Evolutionary conservation across 495 filamentous ascomycete species (phyloP), one percentile per base, ranked within the genome.

Genomic region (Aspergillus carlsbadensis): DNA sequence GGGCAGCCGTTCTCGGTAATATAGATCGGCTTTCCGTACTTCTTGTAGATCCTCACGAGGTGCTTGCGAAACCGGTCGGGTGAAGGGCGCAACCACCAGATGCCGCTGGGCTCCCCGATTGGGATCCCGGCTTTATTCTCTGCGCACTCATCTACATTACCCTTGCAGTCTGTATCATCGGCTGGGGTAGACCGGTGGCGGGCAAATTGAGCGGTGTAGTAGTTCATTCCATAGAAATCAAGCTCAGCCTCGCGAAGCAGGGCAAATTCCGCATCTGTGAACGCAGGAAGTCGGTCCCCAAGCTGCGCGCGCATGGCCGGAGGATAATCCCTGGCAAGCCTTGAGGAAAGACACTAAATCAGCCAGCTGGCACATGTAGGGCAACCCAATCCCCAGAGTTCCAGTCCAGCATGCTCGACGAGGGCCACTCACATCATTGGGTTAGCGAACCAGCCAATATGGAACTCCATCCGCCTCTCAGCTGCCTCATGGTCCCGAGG

Each of bases 221-320:
- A 84, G 77, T 89, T 88, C 85, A 88, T 87, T 57, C 86, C 85
- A 68, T 89, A 88, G 68, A 88, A 89, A 60, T 78, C 82, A 0
- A 17, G 37, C 10, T 53, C 84, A 79, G 62, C 83, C 6, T 59
- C 34, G 0, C 48, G 76, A 35, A 89, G 79, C 13, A 87, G 73
- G 2, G 75, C 78, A 2, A 75, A 58, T 52, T 89, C 85, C 52
- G 84, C 80, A 18, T 72, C 54, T 0, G 84, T 86, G 59, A 83
- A 87, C 8, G 74, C 72, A 4, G 85, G 85, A 31, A 90, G 77
- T n/a, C 85, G 77, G 56, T 83, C 73, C 44, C 85, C 84, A 7
- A 88, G 79, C 65, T 87, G 83, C 64, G 80, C 82, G 53, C 74
- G 73, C 81, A 89, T 87, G 36, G 78, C 83, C 52, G 81, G 78